These are phyloP conservation scores for Lecanosticta acicola DNA, from an alignment of 2,329 filamentous ascomycete genomes.

Conservation along the genomic window DNA sequence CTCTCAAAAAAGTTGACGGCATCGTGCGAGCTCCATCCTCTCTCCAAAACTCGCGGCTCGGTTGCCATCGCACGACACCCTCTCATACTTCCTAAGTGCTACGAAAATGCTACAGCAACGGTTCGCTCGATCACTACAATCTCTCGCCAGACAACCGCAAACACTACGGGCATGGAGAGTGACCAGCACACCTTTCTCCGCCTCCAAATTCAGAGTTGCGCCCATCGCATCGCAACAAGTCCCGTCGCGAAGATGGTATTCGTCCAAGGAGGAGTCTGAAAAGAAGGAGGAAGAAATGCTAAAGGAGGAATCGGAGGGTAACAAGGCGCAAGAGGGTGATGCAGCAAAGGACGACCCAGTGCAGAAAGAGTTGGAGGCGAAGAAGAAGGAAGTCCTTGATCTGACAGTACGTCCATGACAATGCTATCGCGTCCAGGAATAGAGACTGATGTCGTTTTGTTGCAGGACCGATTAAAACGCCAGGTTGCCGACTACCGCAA, in stretches of 20 bases:
- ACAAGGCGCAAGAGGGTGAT: constrained; percentile 25
- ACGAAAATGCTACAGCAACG: constrained; percentile 49
- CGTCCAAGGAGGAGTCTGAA: constrained; percentile 37
- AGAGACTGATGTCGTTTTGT: background rate
- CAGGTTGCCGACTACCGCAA: constrained; percentile 96
- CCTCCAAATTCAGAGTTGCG: constrained; percentile 25
- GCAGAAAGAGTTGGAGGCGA: constrained; percentile 51
- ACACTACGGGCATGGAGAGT: constrained; percentile 25
- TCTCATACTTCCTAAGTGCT: no score
- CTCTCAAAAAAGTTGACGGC: no score
- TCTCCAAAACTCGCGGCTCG: no score
- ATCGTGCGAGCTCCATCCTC: no score
- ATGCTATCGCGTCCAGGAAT: no score
- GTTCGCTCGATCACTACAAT: constrained; percentile 44
- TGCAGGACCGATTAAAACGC: constrained; percentile 87
- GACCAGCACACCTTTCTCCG: constrained; percentile 25
- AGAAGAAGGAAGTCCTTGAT: constrained; percentile 65
- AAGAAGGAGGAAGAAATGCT: constrained; percentile 36
- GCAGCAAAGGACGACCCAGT: constrained; percentile 37
- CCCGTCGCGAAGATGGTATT: constrained; percentile 41
- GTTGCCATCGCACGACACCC: background rate
- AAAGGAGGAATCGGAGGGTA: constrained; percentile 32
- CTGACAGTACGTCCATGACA: constrained; percentile 66
- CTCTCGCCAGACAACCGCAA: constrained; percentile 27
- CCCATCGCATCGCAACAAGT: constrained; percentile 29